Evolutionary conservation across 345 rosid genomes (phyloP), one percentile per base, ranked within the genome.

Genomic region (Citrus cavaleriei): DNA sequence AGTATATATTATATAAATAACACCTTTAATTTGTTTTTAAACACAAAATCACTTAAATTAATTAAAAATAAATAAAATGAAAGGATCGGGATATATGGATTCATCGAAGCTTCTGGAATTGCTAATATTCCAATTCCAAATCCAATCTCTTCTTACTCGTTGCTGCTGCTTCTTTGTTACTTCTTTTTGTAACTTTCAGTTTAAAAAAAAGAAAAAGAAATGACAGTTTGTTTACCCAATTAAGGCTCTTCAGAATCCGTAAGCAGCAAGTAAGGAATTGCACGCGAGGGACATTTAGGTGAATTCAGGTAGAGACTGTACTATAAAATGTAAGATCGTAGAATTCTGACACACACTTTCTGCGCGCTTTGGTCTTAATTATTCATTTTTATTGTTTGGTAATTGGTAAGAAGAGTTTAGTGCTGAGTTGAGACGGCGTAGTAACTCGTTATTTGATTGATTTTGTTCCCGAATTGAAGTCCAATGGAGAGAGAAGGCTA

Each of bases 401-500:
- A 65, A 22, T 64, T 64, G 40, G 40, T 32, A 18, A 32, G 35
- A 34, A 32, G 35, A 19, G 24, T 1, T 18, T 40, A 10, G 14
- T 60, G 28, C 54, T 40, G 9, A n/a, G 21, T n/a, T 10, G 72
- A 22, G 72, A 21, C 2, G 25, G 10, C 24, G 4, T 4, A 5
- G 32, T 24, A 6, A 18, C 57, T 51, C 57, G 57, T 51, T 0
- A 51, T 16, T 14, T 0, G 35, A 5, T 51, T 4, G 21, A 18
- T 51, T 51, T 67, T 71, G 38, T 70, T 82, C 83, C 83, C 85
- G 60, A 66, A 69, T 28, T 32, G 75, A 16, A 24, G 67, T 80
- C 85, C 84, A 70, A 90, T 91, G 95, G 93, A 91, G 68, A 77
- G 87, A 79, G 89, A 83, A 35, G 85, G 80, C 12, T 71, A 65